A percentile compares a stretch with the other conserved stretches of the same genome.
Evolutionary conservation across 495 filamentous ascomycete species (phyloP).

Genomic region (Annulohypoxylon maeteangense): DNA sequence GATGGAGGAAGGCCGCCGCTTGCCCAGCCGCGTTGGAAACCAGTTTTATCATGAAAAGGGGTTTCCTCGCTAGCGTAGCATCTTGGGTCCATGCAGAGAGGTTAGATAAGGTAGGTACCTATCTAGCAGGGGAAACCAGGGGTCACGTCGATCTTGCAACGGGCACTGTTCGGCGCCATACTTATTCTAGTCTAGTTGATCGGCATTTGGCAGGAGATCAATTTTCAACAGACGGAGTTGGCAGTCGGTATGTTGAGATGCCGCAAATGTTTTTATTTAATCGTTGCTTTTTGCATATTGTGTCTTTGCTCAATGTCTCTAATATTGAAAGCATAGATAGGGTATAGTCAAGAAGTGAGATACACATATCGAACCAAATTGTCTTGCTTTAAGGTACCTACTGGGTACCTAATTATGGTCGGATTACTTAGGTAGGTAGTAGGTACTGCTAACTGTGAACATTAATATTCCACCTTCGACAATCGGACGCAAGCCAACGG

Average conservation of each 20-base stretch:
- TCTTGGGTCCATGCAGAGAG: constrained; percentile 3
- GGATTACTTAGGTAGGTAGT: not conserved
- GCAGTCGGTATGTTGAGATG: not conserved
- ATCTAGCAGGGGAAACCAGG: constrained; percentile 16
- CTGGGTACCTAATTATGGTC: too few species aligned
- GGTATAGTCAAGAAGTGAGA: not conserved
- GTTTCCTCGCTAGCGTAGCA: constrained; percentile 9
- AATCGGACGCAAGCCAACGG: constrained; percentile 6
- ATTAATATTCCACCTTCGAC: not conserved
- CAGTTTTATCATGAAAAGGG: constrained; percentile 9
- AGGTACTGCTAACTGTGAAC: not conserved
- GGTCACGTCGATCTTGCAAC: constrained; percentile 32
- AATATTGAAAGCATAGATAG: not conserved
- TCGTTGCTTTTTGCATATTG: not conserved
- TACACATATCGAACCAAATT: not conserved
- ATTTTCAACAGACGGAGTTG: not conserved
- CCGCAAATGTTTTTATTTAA: not conserved
- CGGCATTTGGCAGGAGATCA: constrained; percentile 18
- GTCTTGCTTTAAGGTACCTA: not conserved
- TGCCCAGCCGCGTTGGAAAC: not conserved
- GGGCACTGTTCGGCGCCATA: constrained; percentile 33
- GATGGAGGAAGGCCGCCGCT: not conserved
- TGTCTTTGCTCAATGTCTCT: not conserved
- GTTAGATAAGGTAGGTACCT: constrained; percentile 36
- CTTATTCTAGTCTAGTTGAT: constrained; percentile 36